Evolutionary conservation across 345 rosid genomes (phyloP), one percentile per base, ranked within the genome.

Genomic region (Jatropha curcas): DNA sequence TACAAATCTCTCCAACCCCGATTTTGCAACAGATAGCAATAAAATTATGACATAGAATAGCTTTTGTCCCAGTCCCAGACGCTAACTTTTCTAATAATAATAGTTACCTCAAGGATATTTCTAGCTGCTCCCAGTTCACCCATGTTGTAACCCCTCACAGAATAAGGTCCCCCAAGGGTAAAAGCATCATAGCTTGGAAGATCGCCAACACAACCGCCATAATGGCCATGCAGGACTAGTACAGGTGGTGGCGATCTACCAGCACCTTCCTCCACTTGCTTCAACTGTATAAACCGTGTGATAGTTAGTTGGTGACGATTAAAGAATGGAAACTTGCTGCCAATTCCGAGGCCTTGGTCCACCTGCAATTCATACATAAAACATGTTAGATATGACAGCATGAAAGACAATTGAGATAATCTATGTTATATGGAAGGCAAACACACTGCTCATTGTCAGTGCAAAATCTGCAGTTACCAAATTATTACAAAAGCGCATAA

Each of bases 121-220:
- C 79, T 70, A 27, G 79, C 74, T 61, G 79, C 79, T 51, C 99
- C 99, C 51, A 93, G 83, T 86, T 96, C 99, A 10, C 98, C 99
- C 99, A 96, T 96, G 84, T 89, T 96, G 89, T 96, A 96, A 61
- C 98, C 99, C 76, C 98, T 86, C 27, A 96, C 98, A 43, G 99
- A 96, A 67, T 96, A 96, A 4, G 98, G 99, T 55, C 98, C 99
- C n/a, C 98, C 99, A 37, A 96, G 97, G 28, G 90, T 89, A 74
- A 96, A 96, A 37, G 97, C 97, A 77, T 96, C 99, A 75, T 96
- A 96, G 81, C 96, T 91, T 55, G 99, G 92, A 75, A 95, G 97
- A 73, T 95, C 99, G 12, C 99, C 99, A 56, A 96, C 96, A 70
- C 97, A 96, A 7, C 98, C 98, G 68, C 98, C 98, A n/a, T 95